Evolutionary conservation across 192 early-diverging fungal species (phyloP).

Genomic region (Dissophora globulifera): DNA sequence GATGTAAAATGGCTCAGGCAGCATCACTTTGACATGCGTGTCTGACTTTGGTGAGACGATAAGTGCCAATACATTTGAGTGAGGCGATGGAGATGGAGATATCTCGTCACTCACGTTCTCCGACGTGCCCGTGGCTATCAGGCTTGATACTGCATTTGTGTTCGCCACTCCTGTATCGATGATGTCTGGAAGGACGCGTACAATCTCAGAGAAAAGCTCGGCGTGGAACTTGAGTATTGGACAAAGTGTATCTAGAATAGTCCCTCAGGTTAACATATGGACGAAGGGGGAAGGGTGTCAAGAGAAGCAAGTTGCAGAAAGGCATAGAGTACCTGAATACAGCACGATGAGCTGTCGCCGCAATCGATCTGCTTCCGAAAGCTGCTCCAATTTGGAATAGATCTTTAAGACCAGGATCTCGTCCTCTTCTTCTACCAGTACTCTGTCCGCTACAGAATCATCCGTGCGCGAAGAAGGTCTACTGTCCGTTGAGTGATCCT

Average conservation of each 20-base stretch:
- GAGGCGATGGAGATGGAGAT: not conserved
- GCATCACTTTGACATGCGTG: not conserved
- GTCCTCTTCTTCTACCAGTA: not conserved
- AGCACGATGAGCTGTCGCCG: slow-evolving; percentile 13
- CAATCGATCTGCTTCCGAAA: slow-evolving; percentile 6
- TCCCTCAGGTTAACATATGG: not conserved
- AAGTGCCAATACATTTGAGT: slow-evolving; percentile 9
- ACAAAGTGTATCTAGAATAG: slow-evolving; percentile 24
- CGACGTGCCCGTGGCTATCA: not conserved
- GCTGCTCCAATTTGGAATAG: slow-evolving; percentile 13
- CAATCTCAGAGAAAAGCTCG: slow-evolving; percentile 31
- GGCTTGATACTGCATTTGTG: not conserved
- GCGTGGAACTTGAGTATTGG: slow-evolving; percentile 39
- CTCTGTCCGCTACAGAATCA: too few relatives aligned
- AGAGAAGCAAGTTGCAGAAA: too few relatives aligned
- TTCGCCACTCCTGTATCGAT: not conserved
- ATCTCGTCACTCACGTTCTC: not conserved
- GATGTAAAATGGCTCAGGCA: slow-evolving; percentile 30
- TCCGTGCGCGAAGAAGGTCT: too few relatives aligned
- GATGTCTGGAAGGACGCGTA: slow-evolving; percentile 15
- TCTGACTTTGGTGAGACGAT: slow-evolving; percentile 35
- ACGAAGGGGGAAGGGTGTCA: not conserved
- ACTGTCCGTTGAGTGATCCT: too few relatives aligned
- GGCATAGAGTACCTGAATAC: slow-evolving; percentile 40
- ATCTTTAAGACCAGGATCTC: slow-evolving; percentile 3